Base-by-base conservation (phyloP, 2,329 filamentous ascomycete species). In the Colletotrichum spinosum region DNA sequence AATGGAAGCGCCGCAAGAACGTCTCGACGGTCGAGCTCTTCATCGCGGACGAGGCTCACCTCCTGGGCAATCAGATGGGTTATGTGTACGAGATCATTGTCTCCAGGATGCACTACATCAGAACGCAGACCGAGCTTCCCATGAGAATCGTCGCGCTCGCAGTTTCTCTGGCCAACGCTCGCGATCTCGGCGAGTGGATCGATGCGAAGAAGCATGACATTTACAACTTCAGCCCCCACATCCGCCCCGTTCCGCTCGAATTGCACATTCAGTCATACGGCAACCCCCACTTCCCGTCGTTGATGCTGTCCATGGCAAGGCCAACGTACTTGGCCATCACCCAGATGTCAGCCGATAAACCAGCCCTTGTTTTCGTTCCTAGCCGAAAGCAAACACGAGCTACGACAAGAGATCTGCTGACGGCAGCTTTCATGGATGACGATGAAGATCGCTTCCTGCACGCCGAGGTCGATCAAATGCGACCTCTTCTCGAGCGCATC, bases 251-350 rank as follows among this genome's bases (percentile, higher is more conserved):
- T 15, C 94, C 95, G 25, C 82, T 99, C 38, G 95, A 98, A 76
- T 87, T 99, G 62, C 94, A 97, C 75, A 91, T 99, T 52, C 96
- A 99, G 78, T 95, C 94, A 1, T 99, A 96, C 80, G 92, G 90
- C 35, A 97, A 97, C 66, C 94, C 97, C 51, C 97, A 99, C 75
- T 97, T 97, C 81, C 97, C 96, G 4, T 98, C 96, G 10, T 86
- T 99, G 45, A 99, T 99, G 96, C 87, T 99, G 70, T 94, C 96
- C 12, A 99, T 99, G 96, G 93, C 94, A 13, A 95, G 97, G 77
- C 97, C 97, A 17, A 91, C 93, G 1, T 98, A 97, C 76, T 84
- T 93, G 66, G 92, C 95, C 2, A 92, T 99, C 70, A 87, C 93
- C 3, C 93, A 97, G 72, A 87, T 97, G 76, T 97, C 96, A 7